These are phyloP conservation scores for Vigna trinervia DNA, from an alignment of 306 rosid genomes.

Conservation along the genomic window DNA sequence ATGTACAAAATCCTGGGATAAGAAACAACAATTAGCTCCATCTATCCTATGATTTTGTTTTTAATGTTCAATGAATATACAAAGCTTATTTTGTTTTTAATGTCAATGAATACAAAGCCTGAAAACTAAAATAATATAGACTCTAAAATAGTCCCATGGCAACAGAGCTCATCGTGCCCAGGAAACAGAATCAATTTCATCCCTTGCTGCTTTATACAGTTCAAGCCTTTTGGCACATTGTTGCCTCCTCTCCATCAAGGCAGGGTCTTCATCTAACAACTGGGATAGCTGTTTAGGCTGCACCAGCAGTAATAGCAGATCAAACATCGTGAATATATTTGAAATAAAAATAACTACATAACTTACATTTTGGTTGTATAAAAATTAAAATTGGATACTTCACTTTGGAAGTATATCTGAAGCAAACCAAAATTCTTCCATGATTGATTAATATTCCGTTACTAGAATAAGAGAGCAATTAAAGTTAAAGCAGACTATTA, in stretches of 20 bases:
- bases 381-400: background rate
- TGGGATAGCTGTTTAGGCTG: constrained; percentile 77
- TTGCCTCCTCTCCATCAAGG: constrained; percentile 91
- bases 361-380: background rate
- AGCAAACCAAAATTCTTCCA: background rate
- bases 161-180: constrained; percentile 69
- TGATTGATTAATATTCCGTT: too few species aligned
- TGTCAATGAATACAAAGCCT: constrained; percentile 16
- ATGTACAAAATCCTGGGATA: constrained; percentile 3
- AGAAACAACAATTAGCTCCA: constrained; percentile 12
- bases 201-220: constrained; percentile 93
- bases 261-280: constrained; percentile 91
- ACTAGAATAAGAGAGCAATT: too few species aligned
- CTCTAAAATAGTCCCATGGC: background rate
- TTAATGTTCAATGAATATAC: background rate
- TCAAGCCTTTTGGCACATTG: constrained; percentile 90
- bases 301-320: constrained; percentile 11
- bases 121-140: constrained; percentile 22
- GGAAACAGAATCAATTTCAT: constrained; percentile 89
- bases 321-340: background rate
- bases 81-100: background rate
- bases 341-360: background rate
- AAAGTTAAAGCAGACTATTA: background rate
- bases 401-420: constrained; percentile 24
- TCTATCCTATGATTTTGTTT: background rate